Conservation (phyloP, 306 rosid genomes). For the Rubus parviflorus region DNA sequence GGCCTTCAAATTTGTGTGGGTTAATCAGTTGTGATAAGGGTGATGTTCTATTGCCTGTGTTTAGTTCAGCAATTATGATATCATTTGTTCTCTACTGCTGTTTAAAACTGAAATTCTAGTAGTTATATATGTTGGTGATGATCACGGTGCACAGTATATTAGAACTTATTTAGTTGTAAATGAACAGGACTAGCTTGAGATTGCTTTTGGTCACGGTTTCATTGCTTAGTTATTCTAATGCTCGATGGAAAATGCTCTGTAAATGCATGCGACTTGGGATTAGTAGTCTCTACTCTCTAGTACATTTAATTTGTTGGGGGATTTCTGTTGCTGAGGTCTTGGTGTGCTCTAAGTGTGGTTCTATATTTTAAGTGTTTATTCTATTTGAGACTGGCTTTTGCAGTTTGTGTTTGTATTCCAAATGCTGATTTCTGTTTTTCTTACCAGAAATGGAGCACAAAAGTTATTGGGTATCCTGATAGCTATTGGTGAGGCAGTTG, state of each 20-base stretch:
- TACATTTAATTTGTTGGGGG: background rate
- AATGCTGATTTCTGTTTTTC: slow-evolving; percentile 8
- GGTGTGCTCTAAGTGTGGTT: slow-evolving; percentile 4
- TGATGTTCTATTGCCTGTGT: background rate
- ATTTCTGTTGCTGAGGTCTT: background rate
- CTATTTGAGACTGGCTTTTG: background rate
- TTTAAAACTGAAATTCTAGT: background rate
- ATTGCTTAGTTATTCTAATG: background rate
- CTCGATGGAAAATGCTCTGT: background rate
- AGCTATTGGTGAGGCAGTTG: slow-evolving; percentile 96
- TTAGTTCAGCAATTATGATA: background rate
- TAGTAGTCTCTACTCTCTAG: background rate
- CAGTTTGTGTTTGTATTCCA: background rate
- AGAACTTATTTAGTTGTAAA: background rate
- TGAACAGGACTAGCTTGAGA: background rate
- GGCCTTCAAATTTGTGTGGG: background rate
- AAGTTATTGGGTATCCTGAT: slow-evolving; percentile 89
- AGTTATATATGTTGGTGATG: background rate
- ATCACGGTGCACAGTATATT: background rate
- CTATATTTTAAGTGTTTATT: background rate
- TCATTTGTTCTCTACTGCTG: background rate
- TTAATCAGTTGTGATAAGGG: no score
- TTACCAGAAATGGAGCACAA: slow-evolving; percentile 78
- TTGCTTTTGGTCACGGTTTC: background rate
- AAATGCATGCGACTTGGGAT: background rate